Conservation (phyloP, 352 stramenopile genomes). For the Phytophthora crassamura region DNA sequence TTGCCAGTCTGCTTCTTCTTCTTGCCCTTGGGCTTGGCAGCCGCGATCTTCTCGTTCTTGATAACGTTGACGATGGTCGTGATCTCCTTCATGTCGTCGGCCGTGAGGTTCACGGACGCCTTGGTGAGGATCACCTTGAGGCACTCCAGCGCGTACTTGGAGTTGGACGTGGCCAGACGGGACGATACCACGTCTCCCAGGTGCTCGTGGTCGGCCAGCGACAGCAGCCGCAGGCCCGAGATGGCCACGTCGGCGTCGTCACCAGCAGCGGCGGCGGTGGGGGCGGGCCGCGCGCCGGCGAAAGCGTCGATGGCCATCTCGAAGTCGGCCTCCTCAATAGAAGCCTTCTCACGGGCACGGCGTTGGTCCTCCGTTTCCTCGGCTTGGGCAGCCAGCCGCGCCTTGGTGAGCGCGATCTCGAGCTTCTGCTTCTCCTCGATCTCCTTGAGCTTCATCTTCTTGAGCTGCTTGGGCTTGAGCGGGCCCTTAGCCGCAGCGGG, state of each 20-base stretch:
- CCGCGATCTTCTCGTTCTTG: constrained; percentile 89
- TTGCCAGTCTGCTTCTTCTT: constrained; percentile 87
- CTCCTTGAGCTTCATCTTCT: constrained; percentile 89
- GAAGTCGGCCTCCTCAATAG: constrained; percentile 77
- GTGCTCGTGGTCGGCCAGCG: constrained; percentile 77
- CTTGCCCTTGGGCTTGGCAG: constrained; percentile 84
- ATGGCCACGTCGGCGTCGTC: constrained; percentile 59
- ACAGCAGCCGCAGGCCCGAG: constrained; percentile 67
- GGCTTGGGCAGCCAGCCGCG: constrained; percentile 70
- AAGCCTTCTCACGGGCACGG: constrained; percentile 62
- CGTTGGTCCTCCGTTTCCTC: constrained; percentile 72
- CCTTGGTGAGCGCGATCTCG: constrained; percentile 79
- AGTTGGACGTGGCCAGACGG: constrained; percentile 66
- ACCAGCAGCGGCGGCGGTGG: constrained; percentile 22
- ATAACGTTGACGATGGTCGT: constrained; percentile 89
- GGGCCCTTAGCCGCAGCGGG: constrained; percentile 50
- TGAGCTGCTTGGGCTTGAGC: constrained; percentile 87
- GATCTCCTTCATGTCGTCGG: constrained; percentile 88
- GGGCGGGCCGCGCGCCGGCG: constrained; percentile 45
- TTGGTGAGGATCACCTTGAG: constrained; percentile 87
- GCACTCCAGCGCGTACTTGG: constrained; percentile 80
- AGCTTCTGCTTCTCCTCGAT: constrained; percentile 84
- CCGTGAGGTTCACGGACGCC: constrained; percentile 77
- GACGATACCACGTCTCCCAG: constrained; percentile 69
- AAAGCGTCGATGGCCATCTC: constrained; percentile 83